A percentile compares a stretch with the other conserved stretches of the same genome.
phyloP scores from a whole-genome alignment of 2,329 filamentous ascomycete genomes.

The Fusarium nanum region DNA sequence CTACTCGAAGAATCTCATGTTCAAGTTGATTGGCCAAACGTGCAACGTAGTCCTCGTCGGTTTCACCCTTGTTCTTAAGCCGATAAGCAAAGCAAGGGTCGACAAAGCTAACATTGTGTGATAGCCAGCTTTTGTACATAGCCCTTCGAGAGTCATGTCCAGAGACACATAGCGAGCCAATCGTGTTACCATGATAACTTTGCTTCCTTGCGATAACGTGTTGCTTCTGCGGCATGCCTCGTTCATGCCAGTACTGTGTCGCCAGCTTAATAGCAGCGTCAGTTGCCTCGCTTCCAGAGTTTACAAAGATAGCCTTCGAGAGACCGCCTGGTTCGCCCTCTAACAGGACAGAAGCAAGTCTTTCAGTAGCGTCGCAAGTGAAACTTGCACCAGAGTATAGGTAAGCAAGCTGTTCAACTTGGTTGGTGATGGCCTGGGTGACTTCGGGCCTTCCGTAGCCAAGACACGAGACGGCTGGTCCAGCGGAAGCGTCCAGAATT shows the following conservation, averaged over 20 bases:
- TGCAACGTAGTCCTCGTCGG: background rate
- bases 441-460: slow-evolving; percentile 1
- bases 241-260: slow-evolving; percentile 56
- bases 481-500: slow-evolving; percentile 6
- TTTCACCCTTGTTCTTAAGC: slow-evolving; percentile 41
- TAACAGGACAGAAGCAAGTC: slow-evolving; percentile 47
- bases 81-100: slow-evolving; percentile 38
- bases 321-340: slow-evolving; percentile 18
- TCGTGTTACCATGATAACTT: slow-evolving; percentile 63
- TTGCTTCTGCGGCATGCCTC: slow-evolving; percentile 50
- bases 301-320: slow-evolving; percentile 6
- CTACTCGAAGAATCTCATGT: background rate
- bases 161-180: slow-evolving; percentile 58
- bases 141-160: slow-evolving; percentile 23
- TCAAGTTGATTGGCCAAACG: slow-evolving; percentile 1
- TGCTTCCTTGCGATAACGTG: slow-evolving; percentile 58
- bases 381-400: slow-evolving; percentile 34
- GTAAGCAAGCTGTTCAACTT: slow-evolving; percentile 21
- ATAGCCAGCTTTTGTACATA: slow-evolving; percentile 31
- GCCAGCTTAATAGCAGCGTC: slow-evolving; percentile 4
- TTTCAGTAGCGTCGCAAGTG: slow-evolving; percentile 43
- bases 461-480: background rate
- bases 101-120: slow-evolving; percentile 40
- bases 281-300: slow-evolving; percentile 8
- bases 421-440: background rate